Base-by-base conservation (phyloP, 2,329 filamentous ascomycete genomes). In the Aureobasidium sp. region DNA sequence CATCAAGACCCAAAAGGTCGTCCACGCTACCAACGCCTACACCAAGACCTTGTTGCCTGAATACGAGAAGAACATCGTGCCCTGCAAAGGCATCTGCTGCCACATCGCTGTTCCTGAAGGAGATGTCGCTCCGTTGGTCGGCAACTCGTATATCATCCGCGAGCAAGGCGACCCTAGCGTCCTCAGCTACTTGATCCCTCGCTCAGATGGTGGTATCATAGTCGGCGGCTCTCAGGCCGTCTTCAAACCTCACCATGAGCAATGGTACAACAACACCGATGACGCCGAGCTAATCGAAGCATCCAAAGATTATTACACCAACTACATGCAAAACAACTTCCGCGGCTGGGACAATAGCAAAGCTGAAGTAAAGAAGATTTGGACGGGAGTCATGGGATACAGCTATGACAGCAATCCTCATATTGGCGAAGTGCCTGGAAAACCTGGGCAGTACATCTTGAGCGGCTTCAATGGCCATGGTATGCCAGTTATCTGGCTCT, bases 391-490 rank as follows among this genome's bases (percentile, higher is more conserved):
- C 21, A 69, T 69, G 67, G 66, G 67, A 1, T 69, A 66, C 42
- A 66, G 55, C 9, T 54, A 41, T 13, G 67, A 69, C 34, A 62
- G 54, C 29, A 62, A 63, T 41, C 79, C 80, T 0, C 74, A 76
- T n/a, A 67, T 83, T 1, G 79, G 79, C 0, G 64, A 66, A 0
- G 70, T 82, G 0, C 79, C 79, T 0, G 73, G 69, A 0, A 72
- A 71, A 50, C 61, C 69, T 2, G 73, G 72, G 6, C 74, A 78
- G 64, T 78, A 74, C 50, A 70, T 82, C n/a, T 68, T 78, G 27
- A 78, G 76, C 0, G 80, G 80, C 0, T 82, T 81, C 63, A 77
- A 75, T 34, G 80, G 81, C 0, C 79, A 81, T 61, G 81, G 80
- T 0, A 83, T 83, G 79, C 74, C 78, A 0, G 66, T 77, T 29